Evolutionary conservation across 164 flowering plant species (phyloP), one percentile per base, ranked within the genome.

Genomic region (Annona squamosa): DNA sequence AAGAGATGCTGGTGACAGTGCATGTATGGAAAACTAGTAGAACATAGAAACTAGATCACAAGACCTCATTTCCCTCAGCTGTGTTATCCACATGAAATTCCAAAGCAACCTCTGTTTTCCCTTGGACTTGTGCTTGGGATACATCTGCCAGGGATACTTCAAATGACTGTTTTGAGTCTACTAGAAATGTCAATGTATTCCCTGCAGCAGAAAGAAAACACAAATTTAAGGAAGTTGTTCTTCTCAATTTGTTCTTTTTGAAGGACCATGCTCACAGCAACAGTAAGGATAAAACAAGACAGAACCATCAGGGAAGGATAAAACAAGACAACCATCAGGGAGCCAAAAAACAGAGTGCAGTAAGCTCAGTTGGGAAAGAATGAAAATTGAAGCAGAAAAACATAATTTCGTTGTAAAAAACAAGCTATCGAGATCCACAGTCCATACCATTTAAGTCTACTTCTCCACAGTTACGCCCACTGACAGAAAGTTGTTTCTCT

Each of bases 61-160:
- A 26, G 19, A 86, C 99, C 98, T 96, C 99, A 84, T 91, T 96
- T 48, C 97, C 98, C 57, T 97, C 95, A 74, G 94, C 85, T 46
- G 99, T 92, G 72, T 96, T 98, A 87, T 96, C 98, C 56, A 92
- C 89, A 82, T 96, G 99, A 74, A 96, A 93, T 85, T 93, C 98
- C 83, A 96, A 80, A 64, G 85, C 78, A 64, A 96, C 97, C 76
- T 96, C 99, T 84, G 89, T 93, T 81, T 93, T 93, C 45, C 97
- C 97, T 81, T 96, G 99, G 78, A 91, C 83, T 71, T 91, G 95
- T 71, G 98, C 87, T 61, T 96, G 97, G 12, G 94, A 76, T 4
- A 96, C 99, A 84, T 96, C 99, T 52, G 98, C 97, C 71, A 96
- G 81, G 64, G 99, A 91, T 47, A 90, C 84, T 84, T 96, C 99